Base-by-base conservation (phyloP, 495 filamentous ascomycete genomes). In the Lepidopterella palustris region DNA sequence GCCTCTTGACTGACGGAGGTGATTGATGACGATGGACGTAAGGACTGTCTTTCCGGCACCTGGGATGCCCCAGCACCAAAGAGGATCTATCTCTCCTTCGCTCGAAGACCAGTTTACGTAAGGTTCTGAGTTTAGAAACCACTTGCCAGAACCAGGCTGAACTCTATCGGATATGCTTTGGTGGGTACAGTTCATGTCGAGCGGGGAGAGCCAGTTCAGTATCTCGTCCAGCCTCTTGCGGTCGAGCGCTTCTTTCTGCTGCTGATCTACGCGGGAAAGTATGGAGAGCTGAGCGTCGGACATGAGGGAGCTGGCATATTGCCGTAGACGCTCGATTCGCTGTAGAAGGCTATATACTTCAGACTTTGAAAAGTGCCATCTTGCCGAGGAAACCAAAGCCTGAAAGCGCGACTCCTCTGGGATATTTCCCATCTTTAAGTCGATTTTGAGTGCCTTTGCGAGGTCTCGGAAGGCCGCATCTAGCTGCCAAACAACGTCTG, bases 31-130 rank as follows among this genome's bases (percentile, higher is more conserved):
- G 21, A 63, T 52, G 20, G 60, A 29, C 26, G 57, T 29, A 24
- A 60, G 26, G 13, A 63, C 60, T 4, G 60, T 63, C 57, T 63
- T 63, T 20, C 60, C 60, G 2, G 56, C 60, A 5, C 60, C 60
- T 18, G 60, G 55, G 4, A 59, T 59, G 8, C 60, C 60, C 24
- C 24, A 63, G 25, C 60, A 52, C 60, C 60, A 63, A 2, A 63
- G 45, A 15, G 3, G 40, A 20, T 47, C 49, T n/a, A 52, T 3
- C 27, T 42, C 25, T 9, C 60, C 60, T 53, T 39, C 25, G 18
- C 4, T 45, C 4, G 29, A 59, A 8, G 32, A 39, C 32, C 32
- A 39, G 32, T 15, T 39, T 6, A 39, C 8, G 32, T 39, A 63
- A 3, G 31, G 8, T 13, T 40, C 57, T 8, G 60, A 63, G 8